Percentiles rank a stretch among this genome's conserved stretches.
These are phyloP conservation scores for Fomitopsis betulina DNA, from an alignment of 1,284 basidiomycete genomes.

Conservation along the genomic window DNA sequence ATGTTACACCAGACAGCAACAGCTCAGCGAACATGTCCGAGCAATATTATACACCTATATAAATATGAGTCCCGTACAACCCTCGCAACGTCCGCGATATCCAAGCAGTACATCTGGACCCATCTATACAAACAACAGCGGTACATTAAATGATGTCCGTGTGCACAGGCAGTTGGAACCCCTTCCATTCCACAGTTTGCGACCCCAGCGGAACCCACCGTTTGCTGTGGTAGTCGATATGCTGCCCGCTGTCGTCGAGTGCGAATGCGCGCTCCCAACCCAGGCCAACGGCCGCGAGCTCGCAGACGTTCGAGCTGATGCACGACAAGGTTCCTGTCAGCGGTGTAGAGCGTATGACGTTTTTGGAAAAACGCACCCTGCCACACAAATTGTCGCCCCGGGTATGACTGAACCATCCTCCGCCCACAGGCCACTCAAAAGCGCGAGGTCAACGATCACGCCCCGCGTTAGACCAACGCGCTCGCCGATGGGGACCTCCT, in stretches of 20 bases:
- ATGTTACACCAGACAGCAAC: no score
- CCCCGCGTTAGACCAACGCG: constrained; percentile 50
- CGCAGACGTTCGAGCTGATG: constrained; percentile 57
- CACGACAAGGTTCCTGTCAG: not conserved
- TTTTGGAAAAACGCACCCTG: constrained; percentile 38
- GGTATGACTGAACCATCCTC: constrained; percentile 41
- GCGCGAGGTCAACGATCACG: constrained; percentile 62
- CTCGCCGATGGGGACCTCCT: constrained; percentile 33
- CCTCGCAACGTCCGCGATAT: not conserved
- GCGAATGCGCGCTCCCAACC: constrained; percentile 66
- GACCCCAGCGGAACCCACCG: not conserved
- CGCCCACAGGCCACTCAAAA: constrained; percentile 57
- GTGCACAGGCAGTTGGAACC: not conserved
- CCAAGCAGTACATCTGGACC: not conserved
- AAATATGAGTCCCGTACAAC: not conserved
- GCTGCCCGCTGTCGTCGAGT: constrained; percentile 28
- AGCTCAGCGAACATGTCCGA: no score
- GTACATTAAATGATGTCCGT: not conserved
- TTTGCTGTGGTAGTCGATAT: not conserved
- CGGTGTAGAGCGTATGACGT: not conserved
- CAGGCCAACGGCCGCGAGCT: constrained; percentile 51
- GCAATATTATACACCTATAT: no score
- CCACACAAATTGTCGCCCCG: constrained; percentile 49
- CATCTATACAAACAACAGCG: not conserved
- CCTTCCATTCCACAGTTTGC: not conserved